Percentiles rank a stretch among this genome's conserved stretches.
Conservation (phyloP, 2,329 filamentous ascomycete genomes). For the Blumeria hordei region DNA sequence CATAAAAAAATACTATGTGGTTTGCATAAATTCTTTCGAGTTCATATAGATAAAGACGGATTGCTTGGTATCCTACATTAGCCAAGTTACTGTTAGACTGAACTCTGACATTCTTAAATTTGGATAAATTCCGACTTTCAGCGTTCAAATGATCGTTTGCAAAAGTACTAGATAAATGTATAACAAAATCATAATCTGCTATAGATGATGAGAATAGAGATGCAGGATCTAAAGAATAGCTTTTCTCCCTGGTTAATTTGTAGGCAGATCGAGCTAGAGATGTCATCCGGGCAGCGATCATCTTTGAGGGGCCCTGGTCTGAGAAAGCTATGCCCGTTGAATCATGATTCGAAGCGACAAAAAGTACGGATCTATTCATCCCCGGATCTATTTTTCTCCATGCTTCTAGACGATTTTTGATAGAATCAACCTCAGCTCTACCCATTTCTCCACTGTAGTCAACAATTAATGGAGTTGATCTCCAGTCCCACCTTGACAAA, state of each 20-base stretch:
- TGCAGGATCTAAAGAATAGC: slow-evolving; percentile 26
- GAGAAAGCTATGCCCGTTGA: slow-evolving; percentile 61
- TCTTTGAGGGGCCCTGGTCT: slow-evolving; percentile 47
- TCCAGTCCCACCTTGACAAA: slow-evolving; percentile 81
- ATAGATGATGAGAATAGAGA: slow-evolving; percentile 50
- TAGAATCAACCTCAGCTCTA: slow-evolving; percentile 30
- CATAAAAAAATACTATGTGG: slow-evolving; percentile 58
- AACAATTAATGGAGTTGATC: slow-evolving; percentile 54
- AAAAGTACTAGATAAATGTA: slow-evolving; percentile 29
- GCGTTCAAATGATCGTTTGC: slow-evolving; percentile 15
- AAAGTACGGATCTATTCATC: slow-evolving; percentile 62
- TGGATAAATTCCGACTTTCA: slow-evolving; percentile 18
- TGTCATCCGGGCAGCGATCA: slow-evolving; percentile 66
- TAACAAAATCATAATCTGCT: slow-evolving; percentile 64
- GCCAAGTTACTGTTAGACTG: slow-evolving; percentile 20
- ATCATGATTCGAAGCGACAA: slow-evolving; percentile 62
- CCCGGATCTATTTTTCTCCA: slow-evolving; percentile 75
- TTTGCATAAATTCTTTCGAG: slow-evolving; percentile 41
- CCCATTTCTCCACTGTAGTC: slow-evolving; percentile 47
- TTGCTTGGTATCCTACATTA: slow-evolving; percentile 32
- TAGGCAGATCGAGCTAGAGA: slow-evolving; percentile 55
- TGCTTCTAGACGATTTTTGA: slow-evolving; percentile 50
- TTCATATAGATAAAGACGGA: slow-evolving; percentile 39
- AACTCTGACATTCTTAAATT: slow-evolving; percentile 62
- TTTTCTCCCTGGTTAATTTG: slow-evolving; percentile 30